Percentiles rank a stretch among this genome's conserved stretches.
phyloP scores from a whole-genome alignment of 345 rosid species.

The Citrus australasica region DNA sequence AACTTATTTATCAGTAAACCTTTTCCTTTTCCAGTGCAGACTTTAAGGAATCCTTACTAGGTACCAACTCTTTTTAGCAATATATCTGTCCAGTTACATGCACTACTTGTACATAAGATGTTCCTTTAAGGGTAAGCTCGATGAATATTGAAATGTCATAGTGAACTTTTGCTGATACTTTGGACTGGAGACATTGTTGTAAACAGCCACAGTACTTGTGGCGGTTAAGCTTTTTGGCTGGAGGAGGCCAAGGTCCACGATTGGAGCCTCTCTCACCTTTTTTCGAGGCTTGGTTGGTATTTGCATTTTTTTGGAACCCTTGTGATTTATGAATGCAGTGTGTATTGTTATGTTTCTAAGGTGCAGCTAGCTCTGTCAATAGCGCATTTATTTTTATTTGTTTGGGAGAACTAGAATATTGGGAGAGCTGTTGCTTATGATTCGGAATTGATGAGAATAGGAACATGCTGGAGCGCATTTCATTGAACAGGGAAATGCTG shows the following conservation, averaged over 20 bases:
- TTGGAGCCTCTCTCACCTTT: neutral
- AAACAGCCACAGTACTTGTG: neutral
- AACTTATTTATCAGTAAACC: slow-evolving; percentile 3
- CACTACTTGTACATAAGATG: neutral
- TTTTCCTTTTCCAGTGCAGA: neutral
- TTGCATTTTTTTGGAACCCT: too few species aligned
- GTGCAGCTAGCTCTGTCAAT: too few species aligned
- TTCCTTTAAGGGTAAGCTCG: neutral
- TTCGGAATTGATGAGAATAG: too few species aligned
- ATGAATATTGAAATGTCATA: neutral
- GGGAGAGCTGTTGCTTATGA: too few species aligned
- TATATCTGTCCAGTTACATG: neutral
- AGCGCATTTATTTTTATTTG: too few species aligned
- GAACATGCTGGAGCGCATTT: too few species aligned
- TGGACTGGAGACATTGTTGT: neutral
- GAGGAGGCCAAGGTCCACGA: neutral
- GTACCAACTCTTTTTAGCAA: neutral
- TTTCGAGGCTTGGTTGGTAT: too few species aligned
- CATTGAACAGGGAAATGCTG: neutral
- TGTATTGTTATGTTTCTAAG: too few species aligned
- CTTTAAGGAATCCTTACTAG: neutral
- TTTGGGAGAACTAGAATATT: too few species aligned
- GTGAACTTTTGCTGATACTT: neutral
- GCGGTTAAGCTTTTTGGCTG: neutral
- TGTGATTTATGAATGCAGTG: too few species aligned